These are phyloP conservation scores for Lasiosphaeris hirsuta DNA, from an alignment of 495 filamentous ascomycete species.

Conservation along the genomic window DNA sequence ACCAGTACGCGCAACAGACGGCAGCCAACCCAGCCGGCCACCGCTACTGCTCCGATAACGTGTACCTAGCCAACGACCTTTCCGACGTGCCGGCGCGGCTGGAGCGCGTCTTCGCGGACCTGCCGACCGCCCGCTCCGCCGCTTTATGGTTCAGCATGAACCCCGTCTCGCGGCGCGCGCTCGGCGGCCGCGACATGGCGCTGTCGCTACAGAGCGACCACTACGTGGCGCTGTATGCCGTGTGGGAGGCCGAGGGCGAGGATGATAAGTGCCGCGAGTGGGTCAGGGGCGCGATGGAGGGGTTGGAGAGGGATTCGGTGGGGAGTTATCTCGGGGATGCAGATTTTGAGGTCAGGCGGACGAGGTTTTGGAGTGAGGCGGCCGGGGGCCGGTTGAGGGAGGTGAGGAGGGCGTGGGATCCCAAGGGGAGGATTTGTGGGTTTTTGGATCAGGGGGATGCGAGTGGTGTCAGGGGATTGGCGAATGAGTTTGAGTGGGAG, in stretches of 20 bases:
- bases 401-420: conserved; percentile 46
- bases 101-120: conserved; percentile 41
- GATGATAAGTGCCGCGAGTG: conserved; percentile 40
- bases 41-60: conserved; percentile 51
- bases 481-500: conserved; percentile 25
- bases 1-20: conserved; percentile 41
- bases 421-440: conserved; percentile 38
- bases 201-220: conserved; percentile 51
- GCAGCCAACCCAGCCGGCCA: conserved; percentile 39
- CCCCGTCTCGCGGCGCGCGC: conserved; percentile 34
- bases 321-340: conserved; percentile 54
- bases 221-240: conserved; percentile 51
- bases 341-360: conserved; percentile 44
- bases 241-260: conserved; percentile 47
- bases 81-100: conserved; percentile 41
- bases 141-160: conserved; percentile 50
- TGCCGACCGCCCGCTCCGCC: conserved; percentile 39
- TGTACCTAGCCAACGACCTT: conserved; percentile 41
- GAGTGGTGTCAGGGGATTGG: conserved; percentile 30
- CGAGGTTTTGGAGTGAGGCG: conserved; percentile 44
- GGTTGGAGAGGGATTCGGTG: conserved; percentile 32
- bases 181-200: conserved; percentile 43
- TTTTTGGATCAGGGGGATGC: conserved; percentile 40
- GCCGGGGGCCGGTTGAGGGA: conserved; percentile 32
- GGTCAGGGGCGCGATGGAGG: conserved; percentile 39